Percentiles rank a stretch among this genome's conserved stretches.
Conservation (phyloP, 306 rosid genomes). For the Spatholobus suberectus region DNA sequence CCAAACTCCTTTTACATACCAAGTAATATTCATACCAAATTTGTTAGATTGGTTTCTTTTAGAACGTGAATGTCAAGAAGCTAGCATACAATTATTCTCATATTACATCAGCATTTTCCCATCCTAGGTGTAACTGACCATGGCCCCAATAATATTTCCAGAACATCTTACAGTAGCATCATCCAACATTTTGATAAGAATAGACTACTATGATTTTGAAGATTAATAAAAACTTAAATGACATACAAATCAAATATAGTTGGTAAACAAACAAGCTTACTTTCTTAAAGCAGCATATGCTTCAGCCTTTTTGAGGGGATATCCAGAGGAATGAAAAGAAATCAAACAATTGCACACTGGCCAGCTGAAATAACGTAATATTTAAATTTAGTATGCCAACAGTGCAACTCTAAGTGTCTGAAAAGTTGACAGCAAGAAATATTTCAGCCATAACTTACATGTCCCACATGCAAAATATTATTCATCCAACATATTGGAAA, state of each 20-base stretch:
- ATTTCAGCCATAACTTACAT: constrained; percentile 24
- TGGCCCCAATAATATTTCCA: constrained; percentile 22
- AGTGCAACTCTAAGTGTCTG: not conserved
- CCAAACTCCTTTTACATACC: constrained; percentile 19
- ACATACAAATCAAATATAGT: constrained; percentile 28
- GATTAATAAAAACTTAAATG: not conserved
- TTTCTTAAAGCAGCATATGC: constrained; percentile 86
- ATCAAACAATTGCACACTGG: constrained; percentile 93
- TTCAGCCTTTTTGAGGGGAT: constrained; percentile 93
- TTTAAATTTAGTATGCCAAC: constrained; percentile 39
- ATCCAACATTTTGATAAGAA: constrained; percentile 32
- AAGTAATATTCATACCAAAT: not conserved
- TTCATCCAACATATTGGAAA: constrained; percentile 9
- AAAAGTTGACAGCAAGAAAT: constrained; percentile 20
- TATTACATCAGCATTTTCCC: constrained; percentile 16
- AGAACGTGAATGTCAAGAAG: constrained; percentile 30
- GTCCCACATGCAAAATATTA: constrained; percentile 26
- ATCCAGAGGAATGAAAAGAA: constrained; percentile 92
- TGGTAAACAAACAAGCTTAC: constrained; percentile 61
- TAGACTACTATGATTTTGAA: constrained; percentile 11
- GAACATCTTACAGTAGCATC: constrained; percentile 26
- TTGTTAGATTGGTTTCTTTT: not conserved
- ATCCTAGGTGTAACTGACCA: constrained; percentile 16
- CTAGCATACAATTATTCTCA: constrained; percentile 21
- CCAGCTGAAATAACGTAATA: constrained; percentile 76